Evolutionary conservation across 805 yeast species (phyloP), one percentile per base, ranked within the genome.

Genomic region (Yarrowia keelungensis): DNA sequence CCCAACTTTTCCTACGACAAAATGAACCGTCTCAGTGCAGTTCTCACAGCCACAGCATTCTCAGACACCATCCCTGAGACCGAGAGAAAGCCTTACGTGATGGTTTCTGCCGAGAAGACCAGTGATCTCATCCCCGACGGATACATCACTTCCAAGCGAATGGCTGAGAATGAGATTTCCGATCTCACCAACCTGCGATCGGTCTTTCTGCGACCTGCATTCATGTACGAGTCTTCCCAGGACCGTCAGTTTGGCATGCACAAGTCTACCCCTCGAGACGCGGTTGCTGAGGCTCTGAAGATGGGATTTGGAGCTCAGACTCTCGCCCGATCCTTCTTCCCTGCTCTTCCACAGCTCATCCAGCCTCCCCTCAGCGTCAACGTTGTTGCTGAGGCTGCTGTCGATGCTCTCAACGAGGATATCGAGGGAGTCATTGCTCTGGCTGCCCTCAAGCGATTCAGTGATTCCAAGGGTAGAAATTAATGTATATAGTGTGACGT

Each of bases 71-170:
- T 69, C 9, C 71, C 22, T 69, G 69, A 1, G 47, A 35, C 36
- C 59, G n/a, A 46, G 41, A 19, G 71, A 71, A 50, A 72, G 70
- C 74, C 85, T 9, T 88, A 89, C 74, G 91, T 89, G 0, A 92
- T 91, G 74, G 83, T 92, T 1, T 90, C 97, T 0, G 97, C 97
- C 0, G 96, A 91, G 72, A 78, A 81, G 61, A 88, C 88, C 67
- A 84, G 86, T 66, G 92, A 93, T 0, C 78, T 88, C 26, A 79
- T 90, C 7, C 94, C 95, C 1, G 74, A 79, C 0, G 92, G 89
- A 0, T 92, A 92, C 76, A 85, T 92, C 43, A 81, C 83, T 10
- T 86, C 95, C 26, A 92, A 92, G 74, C 80, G 97, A 72, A 86
- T 83, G 70, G 94, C 97, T 0, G 98, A 92, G 75, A 76, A 77